These are phyloP conservation scores for Volvox reticuliferus DNA, from an alignment of 139 green algal species.

Conservation along the genomic window DNA sequence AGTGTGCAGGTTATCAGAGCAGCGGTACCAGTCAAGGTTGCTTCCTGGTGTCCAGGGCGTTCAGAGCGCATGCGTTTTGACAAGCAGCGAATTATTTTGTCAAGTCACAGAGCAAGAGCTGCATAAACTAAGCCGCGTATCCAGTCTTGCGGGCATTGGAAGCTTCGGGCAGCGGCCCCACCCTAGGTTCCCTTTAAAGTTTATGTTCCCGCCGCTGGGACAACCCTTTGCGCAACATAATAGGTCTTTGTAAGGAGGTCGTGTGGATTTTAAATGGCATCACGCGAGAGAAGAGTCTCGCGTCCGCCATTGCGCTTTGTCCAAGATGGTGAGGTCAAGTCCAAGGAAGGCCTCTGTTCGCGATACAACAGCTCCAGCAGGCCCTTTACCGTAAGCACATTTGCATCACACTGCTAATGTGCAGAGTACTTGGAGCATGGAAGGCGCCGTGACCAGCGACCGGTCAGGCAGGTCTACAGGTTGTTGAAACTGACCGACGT, in stretches of 20 bases:
- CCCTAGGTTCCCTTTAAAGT: too few relatives aligned
- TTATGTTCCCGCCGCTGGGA: too few relatives aligned
- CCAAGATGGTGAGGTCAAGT: conserved; percentile 18
- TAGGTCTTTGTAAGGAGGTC: not conserved
- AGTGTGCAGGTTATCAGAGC: too few relatives aligned
- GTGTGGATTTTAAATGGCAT: not conserved
- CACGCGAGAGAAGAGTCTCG: conserved; percentile 1
- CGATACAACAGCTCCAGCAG: not conserved
- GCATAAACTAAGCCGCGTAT: too few relatives aligned
- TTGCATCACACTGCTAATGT: not conserved
- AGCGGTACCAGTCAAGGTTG: too few relatives aligned
- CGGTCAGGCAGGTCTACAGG: conserved; percentile 53
- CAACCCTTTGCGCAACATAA: too few relatives aligned
- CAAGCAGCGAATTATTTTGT: too few relatives aligned
- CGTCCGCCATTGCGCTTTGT: not conserved
- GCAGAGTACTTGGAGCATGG: conserved; percentile 46
- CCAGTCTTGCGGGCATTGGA: too few relatives aligned
- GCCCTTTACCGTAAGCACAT: conserved; percentile 5
- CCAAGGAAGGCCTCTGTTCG: not conserved
- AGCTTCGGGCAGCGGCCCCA: too few relatives aligned
- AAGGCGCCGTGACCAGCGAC: not conserved
- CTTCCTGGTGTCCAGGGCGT: too few relatives aligned
- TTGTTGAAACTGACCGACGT: conserved; percentile 60
- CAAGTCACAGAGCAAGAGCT: too few relatives aligned
- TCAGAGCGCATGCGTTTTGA: too few relatives aligned